A percentile compares a stretch with the other conserved stretches of the same genome.
These are phyloP conservation scores for Moesziomyces sp. DNA, from an alignment of 1,284 basidiomycete species.

Conservation along the genomic window DNA sequence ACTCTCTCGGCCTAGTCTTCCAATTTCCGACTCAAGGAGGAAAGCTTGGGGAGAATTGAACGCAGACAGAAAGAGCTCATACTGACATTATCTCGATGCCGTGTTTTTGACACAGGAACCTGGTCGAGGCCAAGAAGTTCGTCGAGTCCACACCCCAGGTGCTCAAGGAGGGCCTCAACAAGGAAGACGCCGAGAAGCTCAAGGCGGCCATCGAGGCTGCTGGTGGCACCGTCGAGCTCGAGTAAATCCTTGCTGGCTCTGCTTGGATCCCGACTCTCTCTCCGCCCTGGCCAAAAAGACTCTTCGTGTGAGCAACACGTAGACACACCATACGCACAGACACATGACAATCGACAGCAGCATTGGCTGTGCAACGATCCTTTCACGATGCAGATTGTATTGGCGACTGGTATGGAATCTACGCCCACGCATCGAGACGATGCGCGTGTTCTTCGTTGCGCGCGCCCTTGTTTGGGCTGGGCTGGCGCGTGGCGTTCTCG, in stretches of 20 bases:
- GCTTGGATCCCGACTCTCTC: background rate
- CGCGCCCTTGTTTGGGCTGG: slow-evolving; percentile 45
- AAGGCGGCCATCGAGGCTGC: slow-evolving; percentile 88
- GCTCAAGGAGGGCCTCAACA: slow-evolving; percentile 93
- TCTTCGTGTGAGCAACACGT: no score
- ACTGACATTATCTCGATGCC: no score
- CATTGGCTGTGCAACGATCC: no score
- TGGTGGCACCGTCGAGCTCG: slow-evolving; percentile 81
- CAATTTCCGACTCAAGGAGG: no score
- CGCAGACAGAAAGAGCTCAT: no score
- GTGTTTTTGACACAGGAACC: slow-evolving; percentile 46
- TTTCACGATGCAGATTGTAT: no score
- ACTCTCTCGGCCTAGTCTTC: no score
- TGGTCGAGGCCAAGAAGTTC: slow-evolving; percentile 90
- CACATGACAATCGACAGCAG: no score
- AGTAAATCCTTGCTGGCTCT: slow-evolving; percentile 37
- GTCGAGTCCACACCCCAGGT: slow-evolving; percentile 94
- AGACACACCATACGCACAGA: no score
- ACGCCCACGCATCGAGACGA: slow-evolving; percentile 55
- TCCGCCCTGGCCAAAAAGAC: no score
- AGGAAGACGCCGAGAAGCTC: slow-evolving; percentile 98
- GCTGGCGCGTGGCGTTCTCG: slow-evolving; percentile 22
- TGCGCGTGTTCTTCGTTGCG: slow-evolving; percentile 52
- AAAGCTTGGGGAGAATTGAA: no score
- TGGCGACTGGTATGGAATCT: background rate